Percentiles rank a stretch among this genome's conserved stretches.
Conservation (phyloP, 1,284 basidiomycete genomes). For the Tilletia setariae region DNA sequence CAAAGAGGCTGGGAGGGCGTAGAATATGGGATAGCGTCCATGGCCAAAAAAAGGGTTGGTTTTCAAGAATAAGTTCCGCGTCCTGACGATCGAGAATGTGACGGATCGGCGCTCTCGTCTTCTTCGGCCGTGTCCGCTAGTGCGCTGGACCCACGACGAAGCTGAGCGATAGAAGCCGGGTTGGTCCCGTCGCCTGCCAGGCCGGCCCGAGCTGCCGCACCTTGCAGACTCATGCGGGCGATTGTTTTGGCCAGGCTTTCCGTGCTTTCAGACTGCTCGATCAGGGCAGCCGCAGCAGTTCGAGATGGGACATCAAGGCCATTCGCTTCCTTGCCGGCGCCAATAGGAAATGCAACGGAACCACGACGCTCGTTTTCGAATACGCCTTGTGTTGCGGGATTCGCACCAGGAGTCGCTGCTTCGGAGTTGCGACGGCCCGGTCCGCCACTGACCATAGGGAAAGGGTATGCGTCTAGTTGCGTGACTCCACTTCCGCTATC, state of each 20-base stretch:
- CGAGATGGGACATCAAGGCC: not conserved
- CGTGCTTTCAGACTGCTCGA: not conserved
- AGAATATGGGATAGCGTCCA: too few species aligned
- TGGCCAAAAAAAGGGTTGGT: too few species aligned
- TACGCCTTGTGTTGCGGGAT: not conserved
- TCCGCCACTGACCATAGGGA: not conserved
- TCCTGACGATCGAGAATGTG: too few species aligned
- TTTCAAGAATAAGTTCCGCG: too few species aligned
- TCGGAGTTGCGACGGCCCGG: not conserved
- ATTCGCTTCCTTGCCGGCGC: not conserved
- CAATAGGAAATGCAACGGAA: not conserved
- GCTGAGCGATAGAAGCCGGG: not conserved
- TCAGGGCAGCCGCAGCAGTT: not conserved
- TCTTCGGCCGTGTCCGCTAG: not conserved
- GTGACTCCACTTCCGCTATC: not conserved
- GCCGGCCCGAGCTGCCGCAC: not conserved
- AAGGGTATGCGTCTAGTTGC: not conserved
- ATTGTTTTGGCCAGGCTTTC: not conserved
- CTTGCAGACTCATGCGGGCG: not conserved
- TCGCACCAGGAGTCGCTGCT: not conserved
- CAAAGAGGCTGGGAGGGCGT: too few species aligned
- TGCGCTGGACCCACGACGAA: not conserved
- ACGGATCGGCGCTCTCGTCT: not conserved
- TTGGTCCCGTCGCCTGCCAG: not conserved
- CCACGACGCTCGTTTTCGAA: not conserved